Evolutionary conservation across 805 yeast species (phyloP), one percentile per base, ranked within the genome.

Genomic region (Grigorovia humatica): DNA sequence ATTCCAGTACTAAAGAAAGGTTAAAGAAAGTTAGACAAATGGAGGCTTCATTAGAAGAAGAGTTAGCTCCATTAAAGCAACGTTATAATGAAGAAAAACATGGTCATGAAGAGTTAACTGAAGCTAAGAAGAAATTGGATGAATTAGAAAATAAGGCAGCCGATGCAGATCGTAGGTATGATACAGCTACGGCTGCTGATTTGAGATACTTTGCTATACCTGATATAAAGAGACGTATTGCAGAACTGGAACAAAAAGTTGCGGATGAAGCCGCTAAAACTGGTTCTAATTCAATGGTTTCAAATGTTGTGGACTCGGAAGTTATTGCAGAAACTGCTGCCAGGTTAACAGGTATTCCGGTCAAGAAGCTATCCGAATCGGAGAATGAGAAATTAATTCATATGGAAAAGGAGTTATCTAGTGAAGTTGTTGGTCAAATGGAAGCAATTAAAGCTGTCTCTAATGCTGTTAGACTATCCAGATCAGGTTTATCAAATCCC

Each of bases 251-350:
- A 70, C 66, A 75, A 52, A 73, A 82, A 65, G 90, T 84, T 43
- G 86, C 86, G 41, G 89, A 85, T 62, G 95, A 87, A 64, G 87
- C 81, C 59, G 74, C 77, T 49, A 75, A 76, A 50, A 78, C 79
- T 8, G 80, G 79, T 30, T 66, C 79, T 32, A 82, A 81, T 48
- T 72, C 83, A 11, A 73, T 91, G 79, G 79, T 89, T 52, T 87
- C 81, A 63, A 95, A 91, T 64, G 93, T 88, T 48, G 99, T 93
- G 51, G 93, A 91, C 51, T 73, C 89, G 30, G 96, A 89, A 53
- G 88, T 88, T 52, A 90, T 90, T 61, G 87, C 96, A n/a, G 96
- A 90, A 70, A 90, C 96, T 29, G 96, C 96, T 20, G 97, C 97
- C 2, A 80, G 96, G 67, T 76, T 95, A 61, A 91, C 99, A 2